Base-by-base conservation (phyloP, 495 filamentous ascomycete genomes). In the Lichenothelia convexa region DNA sequence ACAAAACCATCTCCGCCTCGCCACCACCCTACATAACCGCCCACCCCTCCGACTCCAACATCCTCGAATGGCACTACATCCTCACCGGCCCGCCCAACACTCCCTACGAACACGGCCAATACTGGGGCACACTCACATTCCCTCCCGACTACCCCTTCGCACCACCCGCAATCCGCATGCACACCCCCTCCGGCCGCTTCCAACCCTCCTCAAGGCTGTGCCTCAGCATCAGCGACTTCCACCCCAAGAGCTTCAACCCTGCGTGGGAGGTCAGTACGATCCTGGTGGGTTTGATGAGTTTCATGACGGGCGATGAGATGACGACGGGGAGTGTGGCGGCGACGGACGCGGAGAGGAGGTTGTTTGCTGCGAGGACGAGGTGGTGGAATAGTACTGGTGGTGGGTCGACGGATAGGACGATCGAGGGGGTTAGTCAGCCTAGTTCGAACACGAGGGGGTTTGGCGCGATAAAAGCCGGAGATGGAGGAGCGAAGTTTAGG, bases 241-340 rank as follows among this genome's bases (percentile, higher is more conserved):
- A 97, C 54, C 89, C 89, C 0, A 85, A 86, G 47, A 86, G 79
- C 26, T 97, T 97, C 67, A 97, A 97, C 51, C 89, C 89, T 7
- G 86, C 89, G n/a, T 97, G 89, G 89, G 84, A 92, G 46, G 89
- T 95, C 8, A 83, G 75, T 30, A 97, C 89, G 3, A 97, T 97
- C 46, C 63, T 97, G 15, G 93, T 93, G 41, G 89, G 89, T 26
- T 64, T 97, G 13, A 65, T 94, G 38, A 85, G 78, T 27, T 97
- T 97, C 56, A 97, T 97, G 89, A 95, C 87, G 3, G 82, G 78
- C 41, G 87, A 97, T 49, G 89, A 97, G 60, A 94, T 95, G 86
- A 97, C 89, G 1, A 95, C 91, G 1, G 89, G 89, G 3, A 82
- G 75, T 27, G 72, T 97, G n/a, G 73, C 73, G 22, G 81, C 76